Evolutionary conservation across 1,284 basidiomycete species (phyloP).

Genomic region (Phaffia rhodozyma): DNA sequence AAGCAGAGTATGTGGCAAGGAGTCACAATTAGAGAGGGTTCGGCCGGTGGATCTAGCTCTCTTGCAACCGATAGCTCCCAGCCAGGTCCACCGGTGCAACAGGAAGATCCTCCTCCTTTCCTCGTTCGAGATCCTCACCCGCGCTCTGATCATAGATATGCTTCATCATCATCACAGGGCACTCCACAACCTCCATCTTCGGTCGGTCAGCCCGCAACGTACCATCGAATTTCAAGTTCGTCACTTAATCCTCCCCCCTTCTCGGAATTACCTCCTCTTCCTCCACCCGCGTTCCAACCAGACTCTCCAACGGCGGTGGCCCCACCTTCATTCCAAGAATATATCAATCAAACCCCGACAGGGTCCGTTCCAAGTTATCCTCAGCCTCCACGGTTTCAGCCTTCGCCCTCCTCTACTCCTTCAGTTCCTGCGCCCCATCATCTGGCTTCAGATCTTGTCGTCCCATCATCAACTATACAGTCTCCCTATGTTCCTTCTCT

Average conservation of each 20-base stretch:
- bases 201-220: neutral
- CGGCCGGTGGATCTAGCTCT: neutral
- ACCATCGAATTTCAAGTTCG: neutral
- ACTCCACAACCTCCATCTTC: neutral
- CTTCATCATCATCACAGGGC: neutral
- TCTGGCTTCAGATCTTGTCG: neutral
- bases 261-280: conserved; percentile 11
- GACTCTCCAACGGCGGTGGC: neutral
- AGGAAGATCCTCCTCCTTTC: neutral
- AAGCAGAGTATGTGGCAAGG: neutral
- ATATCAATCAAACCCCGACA: neutral
- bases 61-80: neutral
- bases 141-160: neutral
- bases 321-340: neutral
- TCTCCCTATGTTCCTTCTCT: neutral
- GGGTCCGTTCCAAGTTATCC: neutral
- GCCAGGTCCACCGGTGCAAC: no score
- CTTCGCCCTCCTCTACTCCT: neutral
- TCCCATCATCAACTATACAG: no score
- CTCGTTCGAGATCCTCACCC: conserved; percentile 7
- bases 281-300: neutral
- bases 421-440: neutral
- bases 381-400: neutral
- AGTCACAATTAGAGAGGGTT: neutral
- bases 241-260: conserved; percentile 14